Evolutionary conservation across 148 eudicot species (phyloP).

Genomic region (Fagopyrum esculentum): DNA sequence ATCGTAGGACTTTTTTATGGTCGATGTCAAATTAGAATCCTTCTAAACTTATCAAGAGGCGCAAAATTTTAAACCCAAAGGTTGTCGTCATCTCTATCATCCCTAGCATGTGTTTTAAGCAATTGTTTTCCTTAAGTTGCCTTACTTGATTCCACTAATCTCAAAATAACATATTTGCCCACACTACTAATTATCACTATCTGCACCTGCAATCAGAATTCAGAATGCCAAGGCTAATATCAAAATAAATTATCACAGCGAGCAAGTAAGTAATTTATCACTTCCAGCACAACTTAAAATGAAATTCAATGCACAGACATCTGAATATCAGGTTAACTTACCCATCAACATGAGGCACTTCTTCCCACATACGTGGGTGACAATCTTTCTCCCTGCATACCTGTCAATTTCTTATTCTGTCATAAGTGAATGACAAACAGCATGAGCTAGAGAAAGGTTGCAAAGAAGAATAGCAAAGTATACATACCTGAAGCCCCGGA

Average conservation of each 20-base stretch:
- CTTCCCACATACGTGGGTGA: constrained; percentile 47
- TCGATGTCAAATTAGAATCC: no score
- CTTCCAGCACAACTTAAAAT: not conserved
- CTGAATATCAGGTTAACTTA: constrained; percentile 10
- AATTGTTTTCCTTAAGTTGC: no score
- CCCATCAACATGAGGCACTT: constrained; percentile 49
- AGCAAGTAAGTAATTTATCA: not conserved
- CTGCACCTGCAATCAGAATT: no score
- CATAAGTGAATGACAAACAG: not conserved
- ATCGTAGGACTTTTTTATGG: no score
- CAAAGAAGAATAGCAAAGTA: not conserved
- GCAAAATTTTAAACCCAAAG: no score
- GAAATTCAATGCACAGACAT: not conserved
- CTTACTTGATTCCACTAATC: no score
- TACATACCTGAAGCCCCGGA: constrained; percentile 74
- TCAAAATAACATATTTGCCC: no score
- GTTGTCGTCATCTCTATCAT: no score
- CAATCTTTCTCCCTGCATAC: constrained; percentile 46
- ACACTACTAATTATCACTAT: no score
- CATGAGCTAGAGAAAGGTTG: constrained; percentile 1
- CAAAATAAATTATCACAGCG: not conserved
- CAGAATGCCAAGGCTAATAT: not conserved
- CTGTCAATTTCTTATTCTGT: constrained; percentile 20
- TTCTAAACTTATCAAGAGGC: no score
- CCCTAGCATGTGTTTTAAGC: no score